Evolutionary conservation across 2,329 filamentous ascomycete genomes (phyloP).

Genomic region (Penicillium occitanis): DNA sequence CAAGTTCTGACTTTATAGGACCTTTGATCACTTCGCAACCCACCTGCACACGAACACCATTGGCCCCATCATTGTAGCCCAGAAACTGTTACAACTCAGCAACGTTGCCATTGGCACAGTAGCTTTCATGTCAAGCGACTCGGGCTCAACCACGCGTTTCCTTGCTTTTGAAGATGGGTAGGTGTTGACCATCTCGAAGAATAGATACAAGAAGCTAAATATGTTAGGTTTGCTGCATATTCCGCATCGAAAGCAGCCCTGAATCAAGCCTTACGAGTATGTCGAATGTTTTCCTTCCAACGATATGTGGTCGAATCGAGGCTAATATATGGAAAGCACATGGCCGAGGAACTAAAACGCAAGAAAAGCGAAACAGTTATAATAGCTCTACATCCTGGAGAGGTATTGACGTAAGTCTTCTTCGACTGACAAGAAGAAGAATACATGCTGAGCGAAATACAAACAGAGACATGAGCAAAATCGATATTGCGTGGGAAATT

Average conservation of each 20-base stretch:
- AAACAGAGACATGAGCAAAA: slow-evolving; percentile 54
- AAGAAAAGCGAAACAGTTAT: slow-evolving; percentile 52
- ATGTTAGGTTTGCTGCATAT: slow-evolving; percentile 55
- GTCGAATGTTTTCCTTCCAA: background rate
- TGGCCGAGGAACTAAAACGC: slow-evolving; percentile 56
- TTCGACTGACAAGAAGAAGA: background rate
- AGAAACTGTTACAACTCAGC: slow-evolving; percentile 51
- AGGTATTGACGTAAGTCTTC: slow-evolving; percentile 52
- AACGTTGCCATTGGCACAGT: slow-evolving; percentile 50
- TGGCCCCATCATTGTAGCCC: slow-evolving; percentile 58
- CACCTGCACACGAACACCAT: slow-evolving; percentile 60
- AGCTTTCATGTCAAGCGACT: slow-evolving; percentile 59
- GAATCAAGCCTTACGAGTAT: slow-evolving; percentile 53
- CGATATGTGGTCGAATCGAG: background rate
- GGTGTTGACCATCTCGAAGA: background rate
- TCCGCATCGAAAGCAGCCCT: slow-evolving; percentile 58
- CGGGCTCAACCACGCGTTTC: slow-evolving; percentile 53
- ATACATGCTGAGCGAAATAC: background rate
- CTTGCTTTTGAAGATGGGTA: slow-evolving; percentile 54
- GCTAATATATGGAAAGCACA: slow-evolving; percentile 38
- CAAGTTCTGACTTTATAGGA: slow-evolving; percentile 48
- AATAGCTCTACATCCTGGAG: slow-evolving; percentile 58
- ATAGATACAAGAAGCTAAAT: background rate
- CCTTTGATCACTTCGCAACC: slow-evolving; percentile 54
- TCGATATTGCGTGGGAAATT: slow-evolving; percentile 53